Evolutionary conservation across 805 yeast genomes (phyloP), one percentile per base, ranked within the genome.

Genomic region (Zygotorulaspora sp.): DNA sequence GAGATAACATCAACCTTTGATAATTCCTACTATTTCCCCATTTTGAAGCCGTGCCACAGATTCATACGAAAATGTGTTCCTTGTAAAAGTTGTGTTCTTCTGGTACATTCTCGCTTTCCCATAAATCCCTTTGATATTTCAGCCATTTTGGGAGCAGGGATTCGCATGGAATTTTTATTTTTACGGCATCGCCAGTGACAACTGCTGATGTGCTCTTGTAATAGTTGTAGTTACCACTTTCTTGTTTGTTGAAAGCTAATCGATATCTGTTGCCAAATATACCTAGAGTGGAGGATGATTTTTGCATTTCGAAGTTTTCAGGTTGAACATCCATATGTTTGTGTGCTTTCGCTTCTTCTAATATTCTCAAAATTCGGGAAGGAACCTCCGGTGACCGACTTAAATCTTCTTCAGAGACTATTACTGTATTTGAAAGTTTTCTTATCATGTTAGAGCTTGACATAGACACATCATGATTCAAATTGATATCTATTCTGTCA

Each of bases 141-240:
- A 85, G 84, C 96, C 96, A 87, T 1, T 56, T 65, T 0, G 95
- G 95, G n/a, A 87, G 65, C 27, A 71, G 66, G 9, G 67, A 61
- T 35, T 79, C 87, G 6, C 70, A 64, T 0, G 95, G 95, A 5
- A 83, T 67, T 35, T 64, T 65, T 37, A 78, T 53, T 47, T 34
- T 40, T 16, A 45, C 27, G 5, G 39, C 62, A 26, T 36, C 44
- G 15, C 74, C 61, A 22, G 53, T 49, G 17, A 58, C 52, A 21
- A 56, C 49, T 43, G 63, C 57, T 35, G 63, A 59, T 32, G 61
- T 51, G 37, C 68, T 66, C 49, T 67, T 70, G 46, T 76, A 74
- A 51, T 71, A 62, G 20, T 52, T 55, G 40, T 53, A 57, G 15
- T 55, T 54, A 2, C 61, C 57, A 23, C 55, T 47, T 32, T 57